Evolutionary conservation across 2,329 filamentous ascomycete species (phyloP), one percentile per base, ranked within the genome.

Genomic region (Dothidotthia symphoricarpi): DNA sequence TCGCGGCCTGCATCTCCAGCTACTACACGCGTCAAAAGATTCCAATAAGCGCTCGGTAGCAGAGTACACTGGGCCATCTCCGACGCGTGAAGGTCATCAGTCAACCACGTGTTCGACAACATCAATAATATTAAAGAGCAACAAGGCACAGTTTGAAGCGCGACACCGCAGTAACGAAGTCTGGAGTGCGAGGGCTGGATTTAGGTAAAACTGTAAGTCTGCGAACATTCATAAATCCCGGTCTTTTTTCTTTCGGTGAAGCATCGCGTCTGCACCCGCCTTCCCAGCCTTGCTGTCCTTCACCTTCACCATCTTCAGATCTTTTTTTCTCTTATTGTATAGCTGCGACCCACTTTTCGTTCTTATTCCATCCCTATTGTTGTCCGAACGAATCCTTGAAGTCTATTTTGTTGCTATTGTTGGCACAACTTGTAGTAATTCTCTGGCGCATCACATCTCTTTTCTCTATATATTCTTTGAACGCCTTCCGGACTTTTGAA

Each of bases 81-180:
- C 36, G 55, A 65, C 55, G 60, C 63, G 54, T 59, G 32, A 49
- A 39, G 38, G 43, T 41, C 29, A 37, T 40, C 35, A 26, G 33
- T 46, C 43, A n/a, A 41, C 47, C 45, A 55, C 55, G 55, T 56
- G 55, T 62, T 53, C 55, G 43, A 47, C 24, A 25, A 28, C 41
- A 36, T 43, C 40, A 37, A 43, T 48, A 47, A 35, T 32, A 44
- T 45, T 34, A 43, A 44, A 37, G 31, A 34, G 19, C 29, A 36
- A 33, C 19, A 48, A 33, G 43, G 34, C 28, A 40, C 32, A 31
- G 36, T 30, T 24, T 35, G n/a, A 11, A 26, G 15, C 31, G 26
- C 30, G 27, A 31, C 24, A 24, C 15, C 13, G 13, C 12, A 16
- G 17, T 28, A 16, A 28, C 10, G 13, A 34, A 16, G 16, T 24